Conservation (phyloP, 768 basidiomycete genomes). For the Boletus barrowsii region DNA sequence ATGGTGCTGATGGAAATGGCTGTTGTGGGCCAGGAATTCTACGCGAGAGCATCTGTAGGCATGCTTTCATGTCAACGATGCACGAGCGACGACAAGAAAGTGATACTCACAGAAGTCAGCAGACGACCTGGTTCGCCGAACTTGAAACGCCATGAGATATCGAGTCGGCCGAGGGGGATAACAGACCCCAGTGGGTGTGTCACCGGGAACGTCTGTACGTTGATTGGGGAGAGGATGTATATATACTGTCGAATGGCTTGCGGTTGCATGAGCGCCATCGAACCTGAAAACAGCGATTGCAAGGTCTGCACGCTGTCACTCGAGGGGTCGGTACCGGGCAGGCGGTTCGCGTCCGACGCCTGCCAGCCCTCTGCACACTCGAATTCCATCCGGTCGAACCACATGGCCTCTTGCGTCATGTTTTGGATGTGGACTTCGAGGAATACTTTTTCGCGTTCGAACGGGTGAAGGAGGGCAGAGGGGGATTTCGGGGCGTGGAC, state of each 20-base stretch:
- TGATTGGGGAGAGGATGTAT: slow-evolving; percentile 67
- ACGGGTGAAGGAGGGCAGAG: slow-evolving; percentile 58
- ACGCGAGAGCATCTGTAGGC: slow-evolving; percentile 66
- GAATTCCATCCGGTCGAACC: slow-evolving; percentile 78
- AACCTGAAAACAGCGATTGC: slow-evolving; percentile 52
- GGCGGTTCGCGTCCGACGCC: slow-evolving; percentile 51
- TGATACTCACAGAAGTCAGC: slow-evolving; percentile 63
- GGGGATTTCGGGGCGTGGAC: slow-evolving; percentile 77
- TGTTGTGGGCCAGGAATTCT: slow-evolving; percentile 58
- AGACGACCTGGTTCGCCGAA: slow-evolving; percentile 86
- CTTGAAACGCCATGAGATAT: slow-evolving; percentile 84
- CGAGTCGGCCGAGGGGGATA: slow-evolving; percentile 80
- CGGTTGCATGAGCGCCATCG: slow-evolving; percentile 73
- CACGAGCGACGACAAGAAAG: not conserved
- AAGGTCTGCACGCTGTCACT: slow-evolving; percentile 18
- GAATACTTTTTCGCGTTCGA: slow-evolving; percentile 78
- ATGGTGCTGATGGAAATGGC: slow-evolving; percentile 19
- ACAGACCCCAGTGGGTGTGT: slow-evolving; percentile 62
- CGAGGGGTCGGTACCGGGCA: slow-evolving; percentile 8
- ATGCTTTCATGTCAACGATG: not conserved
- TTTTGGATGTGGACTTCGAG: slow-evolving; percentile 94
- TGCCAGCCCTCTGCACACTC: slow-evolving; percentile 70
- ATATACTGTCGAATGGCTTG: slow-evolving; percentile 86
- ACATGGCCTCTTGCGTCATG: slow-evolving; percentile 69
- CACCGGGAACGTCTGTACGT: slow-evolving; percentile 42